These are phyloP conservation scores for Globisporangium barbulae DNA, from an alignment of 352 stramenopile genomes.

Conservation along the genomic window DNA sequence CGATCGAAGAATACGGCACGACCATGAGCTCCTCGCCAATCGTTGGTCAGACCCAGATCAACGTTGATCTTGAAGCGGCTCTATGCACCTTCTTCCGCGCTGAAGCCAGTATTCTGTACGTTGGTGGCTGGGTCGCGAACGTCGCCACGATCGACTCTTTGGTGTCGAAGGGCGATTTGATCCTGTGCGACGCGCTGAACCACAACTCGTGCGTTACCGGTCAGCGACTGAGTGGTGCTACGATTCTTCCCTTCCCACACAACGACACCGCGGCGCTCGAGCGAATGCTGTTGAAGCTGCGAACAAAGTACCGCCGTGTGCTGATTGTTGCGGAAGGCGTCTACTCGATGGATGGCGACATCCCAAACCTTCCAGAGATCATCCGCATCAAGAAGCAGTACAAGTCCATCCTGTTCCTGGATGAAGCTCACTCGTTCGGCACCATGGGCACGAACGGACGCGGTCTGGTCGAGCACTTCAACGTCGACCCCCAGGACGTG, in stretches of 20 bases:
- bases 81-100: slow-evolving; percentile 63
- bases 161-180: slow-evolving; percentile 69
- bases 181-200: slow-evolving; percentile 76
- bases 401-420: slow-evolving; percentile 58
- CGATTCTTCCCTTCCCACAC: slow-evolving; percentile 74
- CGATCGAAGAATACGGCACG: slow-evolving; percentile 68
- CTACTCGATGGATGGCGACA: slow-evolving; percentile 71
- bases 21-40: slow-evolving; percentile 83
- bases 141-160: slow-evolving; percentile 75
- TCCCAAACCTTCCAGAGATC: slow-evolving; percentile 51
- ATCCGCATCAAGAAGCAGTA: slow-evolving; percentile 66
- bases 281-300: slow-evolving; percentile 66
- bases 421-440: slow-evolving; percentile 67
- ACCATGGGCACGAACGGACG: slow-evolving; percentile 55
- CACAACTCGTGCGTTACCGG: slow-evolving; percentile 80
- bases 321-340: slow-evolving; percentile 66
- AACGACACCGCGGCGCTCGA: slow-evolving; percentile 72
- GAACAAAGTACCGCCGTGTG: slow-evolving; percentile 72
- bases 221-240: slow-evolving; percentile 70
- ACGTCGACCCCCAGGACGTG: slow-evolving; percentile 39
- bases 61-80: slow-evolving; percentile 62
- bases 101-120: slow-evolving; percentile 57
- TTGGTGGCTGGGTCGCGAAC: slow-evolving; percentile 76
- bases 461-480: slow-evolving; percentile 54
- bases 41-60: slow-evolving; percentile 69